Base-by-base conservation (phyloP, 257 asterid genomes). In the Thymus mandschuricus region DNA sequence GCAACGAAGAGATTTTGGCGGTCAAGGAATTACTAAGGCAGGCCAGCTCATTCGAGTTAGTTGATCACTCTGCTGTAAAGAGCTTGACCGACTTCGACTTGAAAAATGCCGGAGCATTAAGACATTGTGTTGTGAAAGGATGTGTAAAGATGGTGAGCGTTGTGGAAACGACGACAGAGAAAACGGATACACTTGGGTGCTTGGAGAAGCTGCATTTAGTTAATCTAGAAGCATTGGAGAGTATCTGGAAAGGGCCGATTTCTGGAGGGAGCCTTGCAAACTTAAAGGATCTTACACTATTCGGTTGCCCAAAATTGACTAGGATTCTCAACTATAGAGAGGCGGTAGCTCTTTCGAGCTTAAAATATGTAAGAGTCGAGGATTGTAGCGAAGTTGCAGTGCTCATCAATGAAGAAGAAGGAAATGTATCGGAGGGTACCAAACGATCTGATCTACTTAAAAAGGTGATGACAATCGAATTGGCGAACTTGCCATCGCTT, bases 41-140 rank as follows among this genome's bases (percentile, higher is more conserved):
- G 10, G 75, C 75, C 6, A 61, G 61, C 35, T 45, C 80, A 30
- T 75, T 75, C 0, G 75, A 69, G 62, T 54, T 75, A 61, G 51
- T 69, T 29, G 74, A 61, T 2, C 61, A 75, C 30, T 11, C 10
- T 1, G 0, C 6, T 12, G 67, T 75, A 15, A 0, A 13, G 66
- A 75, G 61, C 34, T 75, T 69, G 60, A 69, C 55, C 30, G 75
- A 61, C 8, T 62, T 75, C 30, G 38, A 27, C 67, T 55, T 69
- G 46, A 61, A 54, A 61, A 75, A 69, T 54, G 4, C 7, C 0
- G 71, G 71, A 43, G 8, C 79, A 2, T 35, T 75, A 21, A 60
- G 67, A 38, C 64, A 52, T 33, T 62, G 71, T 38, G 30, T 75
- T 3, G 49, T 69, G 27, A 54, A 34, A 43, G 9, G 38, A 1